Conservation (phyloP, 1,284 basidiomycete genomes). For the Malassezia cuniculi region DNA sequence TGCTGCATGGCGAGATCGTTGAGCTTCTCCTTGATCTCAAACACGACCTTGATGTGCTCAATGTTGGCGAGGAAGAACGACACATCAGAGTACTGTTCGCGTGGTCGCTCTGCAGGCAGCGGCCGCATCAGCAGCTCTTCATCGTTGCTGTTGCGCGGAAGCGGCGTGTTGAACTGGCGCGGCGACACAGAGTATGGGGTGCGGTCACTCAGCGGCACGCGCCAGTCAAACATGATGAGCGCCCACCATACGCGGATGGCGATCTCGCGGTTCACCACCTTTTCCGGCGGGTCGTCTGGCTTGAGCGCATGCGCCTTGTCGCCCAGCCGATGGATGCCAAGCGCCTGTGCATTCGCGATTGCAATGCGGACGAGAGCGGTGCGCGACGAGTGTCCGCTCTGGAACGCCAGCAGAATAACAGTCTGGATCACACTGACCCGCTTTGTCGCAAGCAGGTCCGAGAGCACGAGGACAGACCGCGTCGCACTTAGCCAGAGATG, state of each 20-base stretch:
- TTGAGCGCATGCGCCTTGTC: conserved; percentile 25
- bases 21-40: conserved; percentile 27
- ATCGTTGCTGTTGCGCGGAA: conserved; percentile 40
- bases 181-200: conserved; percentile 20
- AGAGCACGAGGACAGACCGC: conserved; percentile 29
- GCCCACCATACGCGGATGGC: conserved; percentile 40
- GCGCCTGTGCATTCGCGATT: conserved; percentile 37
- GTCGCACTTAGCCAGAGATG: conserved; percentile 35
- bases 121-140: conserved; percentile 26
- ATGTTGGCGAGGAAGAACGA: conserved; percentile 25
- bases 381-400: conserved; percentile 14
- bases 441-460: conserved; percentile 26
- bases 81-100: conserved; percentile 35
- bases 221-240: conserved; percentile 35
- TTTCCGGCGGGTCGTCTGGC: conserved; percentile 20
- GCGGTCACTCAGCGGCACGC: conserved; percentile 20
- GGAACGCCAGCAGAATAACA: conserved; percentile 25
- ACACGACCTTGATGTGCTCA: conserved; percentile 24
- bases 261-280: conserved; percentile 29
- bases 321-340: conserved; percentile 37
- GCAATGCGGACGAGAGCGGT: conserved; percentile 24
- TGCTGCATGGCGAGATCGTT: conserved; percentile 18
- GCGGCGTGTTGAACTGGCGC: conserved; percentile 37
- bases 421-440: conserved; percentile 32
- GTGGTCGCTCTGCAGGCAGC: conserved; percentile 21